Evolutionary conservation across 495 filamentous ascomycete species (phyloP).

Genomic region (Lasiosphaeriaceae sp.): DNA sequence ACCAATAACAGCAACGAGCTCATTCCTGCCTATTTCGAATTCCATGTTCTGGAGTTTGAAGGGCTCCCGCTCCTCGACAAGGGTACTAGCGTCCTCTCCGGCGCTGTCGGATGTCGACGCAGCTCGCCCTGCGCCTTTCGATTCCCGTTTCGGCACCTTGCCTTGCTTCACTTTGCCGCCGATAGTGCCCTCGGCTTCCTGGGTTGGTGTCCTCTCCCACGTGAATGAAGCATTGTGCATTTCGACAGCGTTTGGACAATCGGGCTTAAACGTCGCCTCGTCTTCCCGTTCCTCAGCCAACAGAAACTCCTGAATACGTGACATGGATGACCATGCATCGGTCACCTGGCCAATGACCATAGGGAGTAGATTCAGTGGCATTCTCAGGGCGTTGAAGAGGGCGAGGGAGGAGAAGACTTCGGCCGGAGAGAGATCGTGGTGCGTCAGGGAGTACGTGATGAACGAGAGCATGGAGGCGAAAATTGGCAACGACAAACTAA

Average conservation of each 20-base stretch:
- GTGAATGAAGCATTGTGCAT: constrained; percentile 78
- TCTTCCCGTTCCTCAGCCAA: constrained; percentile 81
- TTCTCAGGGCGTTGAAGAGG: constrained; percentile 83
- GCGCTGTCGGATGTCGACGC: constrained; percentile 20
- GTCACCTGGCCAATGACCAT: constrained; percentile 83
- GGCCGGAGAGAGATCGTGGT: constrained; percentile 67
- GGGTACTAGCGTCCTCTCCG: constrained; percentile 50
- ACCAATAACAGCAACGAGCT: constrained; percentile 88
- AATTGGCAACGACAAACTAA: constrained; percentile 71
- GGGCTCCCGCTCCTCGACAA: constrained; percentile 59
- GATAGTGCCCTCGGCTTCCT: constrained; percentile 47
- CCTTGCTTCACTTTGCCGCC: constrained; percentile 28
- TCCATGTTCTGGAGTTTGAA: constrained; percentile 77
- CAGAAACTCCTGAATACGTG: constrained; percentile 83
- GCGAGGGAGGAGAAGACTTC: constrained; percentile 88
- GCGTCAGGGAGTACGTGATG: constrained; percentile 81
- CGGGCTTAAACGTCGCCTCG: constrained; percentile 58
- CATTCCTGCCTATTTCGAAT: constrained; percentile 71
- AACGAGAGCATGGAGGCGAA: constrained; percentile 95
- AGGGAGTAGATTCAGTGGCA: constrained; percentile 85
- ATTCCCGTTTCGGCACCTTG: constrained; percentile 37
- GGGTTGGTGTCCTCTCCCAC: constrained; percentile 77
- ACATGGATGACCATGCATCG: constrained; percentile 81
- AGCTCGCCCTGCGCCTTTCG: constrained; percentile 18
- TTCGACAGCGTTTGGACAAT: constrained; percentile 64